Base-by-base conservation (phyloP, 495 filamentous ascomycete genomes). In the Tuber indicum region DNA sequence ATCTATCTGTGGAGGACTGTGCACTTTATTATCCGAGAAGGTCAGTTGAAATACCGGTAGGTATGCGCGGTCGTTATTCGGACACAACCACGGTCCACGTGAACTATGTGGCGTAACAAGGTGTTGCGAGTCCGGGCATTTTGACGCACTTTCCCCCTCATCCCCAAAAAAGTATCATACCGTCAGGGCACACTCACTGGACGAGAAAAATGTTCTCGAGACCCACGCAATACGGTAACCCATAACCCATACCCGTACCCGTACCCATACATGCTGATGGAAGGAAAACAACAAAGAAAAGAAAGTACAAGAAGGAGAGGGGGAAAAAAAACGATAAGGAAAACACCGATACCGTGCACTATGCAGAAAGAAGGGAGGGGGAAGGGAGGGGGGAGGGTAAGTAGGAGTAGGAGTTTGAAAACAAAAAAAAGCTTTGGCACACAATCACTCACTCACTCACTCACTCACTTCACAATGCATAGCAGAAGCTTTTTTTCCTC, bases 1-100 rank as follows among this genome's bases (percentile, higher is more conserved):
- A 74, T 79, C 78, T 75, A 79, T 80, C 77, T 76, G 74, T 80
- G 78, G 77, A 75, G 78, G 78, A 80, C 78, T 80, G 78, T 80
- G 78, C 78, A 70, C 77, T 75, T 62, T 66, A 66, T 66, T 49
- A 39, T 79, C 78, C 73, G 75, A 79, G 70, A 78, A 75, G 74
- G 73, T 74, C 79, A 80, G 78, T 72, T 80, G 73, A 79, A 74
- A 73, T 79, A 70, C 42, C 9, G 7, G 42, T 43, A 43, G 7
- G 75, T 5, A 26, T 62, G 52, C n/a, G 78, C 78, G 74, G 77
- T 76, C 58, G 77, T 66, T 66, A 71, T 74, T 62, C 79, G 78
- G 78, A 79, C 77, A 79, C 71, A 76, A 76, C 77, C 74, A 80
- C 10, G 58, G 71, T 72, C 77, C 78, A 80, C 78, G 78, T 80